These are phyloP conservation scores for Diaporthe citrichinensis DNA, from an alignment of 2,329 filamentous ascomycete genomes.

Conservation along the genomic window DNA sequence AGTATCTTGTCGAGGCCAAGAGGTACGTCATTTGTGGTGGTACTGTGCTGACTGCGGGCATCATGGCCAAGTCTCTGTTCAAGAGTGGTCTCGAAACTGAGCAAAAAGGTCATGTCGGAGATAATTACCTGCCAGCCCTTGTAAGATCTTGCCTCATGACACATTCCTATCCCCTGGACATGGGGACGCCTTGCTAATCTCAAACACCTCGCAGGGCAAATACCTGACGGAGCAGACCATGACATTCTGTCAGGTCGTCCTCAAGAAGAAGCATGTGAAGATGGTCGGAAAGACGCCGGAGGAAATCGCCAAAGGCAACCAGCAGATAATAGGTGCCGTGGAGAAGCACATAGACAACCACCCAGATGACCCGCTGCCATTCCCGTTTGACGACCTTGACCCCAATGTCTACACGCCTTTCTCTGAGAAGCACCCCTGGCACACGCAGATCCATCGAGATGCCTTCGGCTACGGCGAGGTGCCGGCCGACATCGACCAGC, in stretches of 20 bases:
- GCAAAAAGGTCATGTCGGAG: not conserved
- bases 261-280: constrained; percentile 42
- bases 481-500: constrained; percentile 43
- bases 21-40: constrained; percentile 48
- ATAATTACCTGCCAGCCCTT: not conserved
- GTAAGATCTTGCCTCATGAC: not conserved
- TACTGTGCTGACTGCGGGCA: constrained; percentile 47
- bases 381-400: constrained; percentile 42
- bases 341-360: not conserved
- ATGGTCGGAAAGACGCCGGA: constrained; percentile 11
- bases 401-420: constrained; percentile 42
- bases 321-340: not conserved
- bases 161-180: not conserved
- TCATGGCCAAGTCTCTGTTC: constrained; percentile 43
- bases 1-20: constrained; percentile 43
- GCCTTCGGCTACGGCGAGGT: constrained; percentile 47
- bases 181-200: not conserved
- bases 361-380: constrained; percentile 39
- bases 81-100: not conserved
- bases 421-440: constrained; percentile 44
- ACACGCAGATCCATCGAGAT: constrained; percentile 48
- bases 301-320: not conserved
- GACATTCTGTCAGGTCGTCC: constrained; percentile 47
- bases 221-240: constrained; percentile 48
- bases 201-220: constrained; percentile 38